Percentiles rank a stretch among this genome's conserved stretches.
Conservation (phyloP, 257 asterid species). For the Rhazya stricta region DNA sequence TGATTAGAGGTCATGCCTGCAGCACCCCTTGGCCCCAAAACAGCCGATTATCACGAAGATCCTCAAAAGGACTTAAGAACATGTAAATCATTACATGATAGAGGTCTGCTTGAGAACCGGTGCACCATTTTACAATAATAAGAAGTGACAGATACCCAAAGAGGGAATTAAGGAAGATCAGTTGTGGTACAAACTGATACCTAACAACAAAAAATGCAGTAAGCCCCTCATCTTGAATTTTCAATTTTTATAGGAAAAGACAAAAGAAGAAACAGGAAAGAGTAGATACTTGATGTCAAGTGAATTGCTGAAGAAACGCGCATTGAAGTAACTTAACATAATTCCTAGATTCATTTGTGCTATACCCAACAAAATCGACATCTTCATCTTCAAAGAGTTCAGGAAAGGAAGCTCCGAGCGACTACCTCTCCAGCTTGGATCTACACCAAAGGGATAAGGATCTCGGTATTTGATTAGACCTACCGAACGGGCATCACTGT, state of each 20-base stretch:
- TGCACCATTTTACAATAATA: constrained; percentile 77
- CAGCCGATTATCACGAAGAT: constrained; percentile 71
- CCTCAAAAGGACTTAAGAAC: constrained; percentile 93
- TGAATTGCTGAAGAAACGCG: constrained; percentile 57
- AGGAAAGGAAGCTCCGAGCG: constrained; percentile 92
- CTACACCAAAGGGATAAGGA: constrained; percentile 92
- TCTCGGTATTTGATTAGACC: constrained; percentile 67
- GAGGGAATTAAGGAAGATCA: constrained; percentile 85
- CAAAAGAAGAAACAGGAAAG: constrained; percentile 13
- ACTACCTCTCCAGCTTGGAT: constrained; percentile 97
- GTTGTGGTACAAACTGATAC: constrained; percentile 92
- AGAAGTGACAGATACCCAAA: constrained; percentile 93
- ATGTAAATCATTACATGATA: constrained; percentile 96
- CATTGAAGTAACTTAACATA: constrained; percentile 74
- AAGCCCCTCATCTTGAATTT: constrained; percentile 21
- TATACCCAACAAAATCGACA: constrained; percentile 85
- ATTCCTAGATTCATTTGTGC: constrained; percentile 94
- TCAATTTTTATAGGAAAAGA: constrained; percentile 5
- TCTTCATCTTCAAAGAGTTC: constrained; percentile 91
- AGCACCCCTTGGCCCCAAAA: constrained; percentile 84
- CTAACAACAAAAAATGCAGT: constrained; percentile 34
- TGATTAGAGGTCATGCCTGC: constrained; percentile 50
- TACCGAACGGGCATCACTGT: constrained; percentile 62
- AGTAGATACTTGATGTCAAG: constrained; percentile 63
- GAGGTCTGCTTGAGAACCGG: constrained; percentile 91